Base-by-base conservation (phyloP, 2,329 filamentous ascomycete species). In the Fusarium cyanostomum region DNA sequence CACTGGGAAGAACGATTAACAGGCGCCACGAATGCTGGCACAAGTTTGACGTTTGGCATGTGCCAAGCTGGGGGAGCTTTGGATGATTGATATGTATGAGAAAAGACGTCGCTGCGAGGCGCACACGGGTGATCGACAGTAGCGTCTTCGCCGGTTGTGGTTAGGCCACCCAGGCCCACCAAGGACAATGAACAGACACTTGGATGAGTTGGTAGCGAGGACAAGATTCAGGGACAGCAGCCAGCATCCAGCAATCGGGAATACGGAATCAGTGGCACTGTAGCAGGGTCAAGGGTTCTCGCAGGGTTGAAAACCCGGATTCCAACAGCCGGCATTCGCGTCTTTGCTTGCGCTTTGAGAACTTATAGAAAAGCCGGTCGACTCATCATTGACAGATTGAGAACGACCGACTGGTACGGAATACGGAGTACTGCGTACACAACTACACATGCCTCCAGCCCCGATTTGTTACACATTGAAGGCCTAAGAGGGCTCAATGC, bases 111-210 rank as follows among this genome's bases (percentile, higher is more conserved):
- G 35, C 35, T 57, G 57, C 42, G 44, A 68, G 54, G 65, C 67
- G 65, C 62, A 21, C 48, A 56, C 68, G 67, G 69, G 68, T 67
- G 69, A 71, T 71, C 68, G 69, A 71, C 68, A 59, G 63, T 70
- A 71, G 68, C 62, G 67, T 66, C 39, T 31, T 59, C 45, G 50
- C 52, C 62, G 58, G 45, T 66, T 63, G 21, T 26, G 50, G 62
- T 66, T 63, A 66, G 62, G 21, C 37, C 34, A 8, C 11, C 7
- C 21, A 42, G 30, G 27, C 45, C 30, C 37, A 65, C 49, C 57
- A 26, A 50, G 55, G 37, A 21, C 15, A 16, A 54, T 37, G 24
- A 27, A 37, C 33, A 35, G 10, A 26, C 18, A 18, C 34, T n/a
- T 33, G 6, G 33, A 62, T 41, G 51, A 52, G 41, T 46, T 26